Percentiles rank a stretch among this genome's conserved stretches.
Conservation (phyloP, 2,329 filamentous ascomycete genomes). For the Clarireedia paspali region DNA sequence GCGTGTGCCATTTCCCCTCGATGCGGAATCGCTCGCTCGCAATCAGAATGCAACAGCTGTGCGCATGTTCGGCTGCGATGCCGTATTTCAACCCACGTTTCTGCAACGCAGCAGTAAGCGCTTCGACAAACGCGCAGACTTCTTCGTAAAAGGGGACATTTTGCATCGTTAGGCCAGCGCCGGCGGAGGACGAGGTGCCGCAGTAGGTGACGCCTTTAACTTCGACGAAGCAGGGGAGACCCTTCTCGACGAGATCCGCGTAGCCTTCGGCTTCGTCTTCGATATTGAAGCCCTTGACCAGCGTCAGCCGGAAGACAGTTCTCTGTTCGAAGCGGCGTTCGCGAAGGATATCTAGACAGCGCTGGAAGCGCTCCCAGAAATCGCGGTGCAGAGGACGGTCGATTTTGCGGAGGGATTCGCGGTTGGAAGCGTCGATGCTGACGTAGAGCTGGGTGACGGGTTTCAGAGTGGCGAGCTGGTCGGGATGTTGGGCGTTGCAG, state of each 20-base stretch:
- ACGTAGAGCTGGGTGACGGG: slow-evolving; percentile 95
- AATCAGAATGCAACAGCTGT: slow-evolving; percentile 86
- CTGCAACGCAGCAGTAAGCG: slow-evolving; percentile 61
- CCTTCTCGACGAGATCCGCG: slow-evolving; percentile 77
- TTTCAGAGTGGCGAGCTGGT: slow-evolving; percentile 72
- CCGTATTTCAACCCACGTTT: slow-evolving; percentile 72
- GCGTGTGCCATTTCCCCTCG: slow-evolving; percentile 77
- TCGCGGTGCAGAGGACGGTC: slow-evolving; percentile 89
- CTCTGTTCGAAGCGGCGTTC: slow-evolving; percentile 78
- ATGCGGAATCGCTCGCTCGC: slow-evolving; percentile 74
- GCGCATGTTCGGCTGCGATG: slow-evolving; percentile 89
- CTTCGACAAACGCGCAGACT: slow-evolving; percentile 72
- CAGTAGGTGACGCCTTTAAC: slow-evolving; percentile 97
- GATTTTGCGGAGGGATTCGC: slow-evolving; percentile 78
- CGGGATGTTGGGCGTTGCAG: slow-evolving; percentile 94
- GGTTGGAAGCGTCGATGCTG: slow-evolving; percentile 89
- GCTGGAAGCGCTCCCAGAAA: slow-evolving; percentile 94
- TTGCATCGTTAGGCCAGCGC: slow-evolving; percentile 87
- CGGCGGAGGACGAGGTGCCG: slow-evolving; percentile 77
- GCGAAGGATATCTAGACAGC: slow-evolving; percentile 81
- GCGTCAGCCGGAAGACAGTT: slow-evolving; percentile 88
- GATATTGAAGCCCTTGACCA: slow-evolving; percentile 97
- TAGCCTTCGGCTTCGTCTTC: slow-evolving; percentile 90
- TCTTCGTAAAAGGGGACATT: slow-evolving; percentile 97
- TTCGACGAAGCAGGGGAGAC: slow-evolving; percentile 86